A percentile compares a stretch with the other conserved stretches of the same genome.
Conservation (phyloP, 768 basidiomycete species). For the Amanita inopinata region DNA sequence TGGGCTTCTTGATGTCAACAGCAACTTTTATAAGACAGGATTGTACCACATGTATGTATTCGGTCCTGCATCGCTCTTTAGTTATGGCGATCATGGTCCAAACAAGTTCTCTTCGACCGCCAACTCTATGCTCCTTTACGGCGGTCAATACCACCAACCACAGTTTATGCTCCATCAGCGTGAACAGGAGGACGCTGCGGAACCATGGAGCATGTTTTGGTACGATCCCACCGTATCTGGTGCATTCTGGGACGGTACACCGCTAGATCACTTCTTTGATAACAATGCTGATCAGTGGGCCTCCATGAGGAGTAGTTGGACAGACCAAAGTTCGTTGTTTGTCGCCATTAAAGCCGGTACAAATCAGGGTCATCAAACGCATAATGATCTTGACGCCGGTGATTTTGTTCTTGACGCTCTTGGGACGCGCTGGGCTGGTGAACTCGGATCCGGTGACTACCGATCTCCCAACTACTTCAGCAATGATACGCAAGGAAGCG, state of each 20-base stretch:
- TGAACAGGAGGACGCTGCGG: conserved; percentile 72
- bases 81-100: conserved; percentile 79
- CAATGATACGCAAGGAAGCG: conserved; percentile 54
- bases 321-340: conserved; percentile 72
- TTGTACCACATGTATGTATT: conserved; percentile 83
- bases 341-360: conserved; percentile 86
- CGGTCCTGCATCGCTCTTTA: conserved; percentile 81
- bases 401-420: conserved; percentile 94
- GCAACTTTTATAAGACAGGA: conserved; percentile 64
- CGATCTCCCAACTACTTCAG: conserved; percentile 64
- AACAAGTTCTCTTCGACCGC: conserved; percentile 96
- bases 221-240: conserved; percentile 78
- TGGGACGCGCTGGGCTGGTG: conserved; percentile 91
- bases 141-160: conserved; percentile 56
- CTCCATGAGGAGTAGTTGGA: conserved; percentile 90
- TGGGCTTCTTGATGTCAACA: conserved; percentile 60
- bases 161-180: conserved; percentile 83
- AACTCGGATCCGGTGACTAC: conserved; percentile 88
- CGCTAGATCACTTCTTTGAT: conserved; percentile 79
- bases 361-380: conserved; percentile 79
- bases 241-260: conserved; percentile 84
- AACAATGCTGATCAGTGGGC: conserved; percentile 73
- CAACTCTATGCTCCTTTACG: conserved; percentile 79
- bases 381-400: conserved; percentile 90
- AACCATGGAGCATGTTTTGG: conserved; percentile 88